phyloP scores from a whole-genome alignment of 371 early-diverging fungal genomes.

The Syncephalastrum contaminatum region DNA sequence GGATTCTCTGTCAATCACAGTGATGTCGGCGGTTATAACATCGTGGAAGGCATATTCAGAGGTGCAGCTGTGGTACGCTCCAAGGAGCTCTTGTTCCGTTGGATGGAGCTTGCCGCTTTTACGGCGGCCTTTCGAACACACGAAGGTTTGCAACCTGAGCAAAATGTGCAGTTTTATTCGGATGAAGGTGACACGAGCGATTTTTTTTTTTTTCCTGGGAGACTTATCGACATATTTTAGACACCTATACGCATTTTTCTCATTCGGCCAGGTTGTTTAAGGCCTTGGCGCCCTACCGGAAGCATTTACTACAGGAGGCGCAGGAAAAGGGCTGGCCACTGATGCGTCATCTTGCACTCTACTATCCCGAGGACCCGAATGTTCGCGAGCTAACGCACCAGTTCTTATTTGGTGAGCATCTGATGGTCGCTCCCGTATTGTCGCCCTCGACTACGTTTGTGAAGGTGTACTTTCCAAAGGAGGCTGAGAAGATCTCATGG shows the following conservation, averaged over 20 bases:
- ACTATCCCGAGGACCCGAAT: constrained; percentile 44
- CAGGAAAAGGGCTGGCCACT: constrained; percentile 52
- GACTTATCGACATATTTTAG: constrained; percentile 10
- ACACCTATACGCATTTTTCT: constrained; percentile 34
- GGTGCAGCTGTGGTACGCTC: constrained; percentile 35
- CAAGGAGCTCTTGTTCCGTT: constrained; percentile 44
- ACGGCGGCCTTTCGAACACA: constrained; percentile 47
- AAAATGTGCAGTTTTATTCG: constrained; percentile 53
- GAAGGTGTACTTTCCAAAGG: constrained; percentile 47
- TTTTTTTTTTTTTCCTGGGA: neutral
- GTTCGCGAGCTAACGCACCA: constrained; percentile 35
- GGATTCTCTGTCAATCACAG: constrained; percentile 48
- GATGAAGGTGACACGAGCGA: constrained; percentile 36
- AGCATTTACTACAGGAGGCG: constrained; percentile 41
- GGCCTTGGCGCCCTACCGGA: constrained; percentile 34
- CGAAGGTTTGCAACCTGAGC: constrained; percentile 43
- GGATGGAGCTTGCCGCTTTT: constrained; percentile 57
- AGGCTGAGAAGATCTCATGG: constrained; percentile 25
- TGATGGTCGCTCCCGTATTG: constrained; percentile 39
- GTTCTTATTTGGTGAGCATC: constrained; percentile 30
- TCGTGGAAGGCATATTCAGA: constrained; percentile 26
- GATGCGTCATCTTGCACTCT: constrained; percentile 48
- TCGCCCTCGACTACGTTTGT: constrained; percentile 37
- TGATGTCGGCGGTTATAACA: constrained; percentile 52
- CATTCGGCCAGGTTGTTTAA: constrained; percentile 38